Evolutionary conservation across 176 grass and related monocot genomes (phyloP), one percentile per base, ranked within the genome.

Genomic region (Eragrostis curvula): DNA sequence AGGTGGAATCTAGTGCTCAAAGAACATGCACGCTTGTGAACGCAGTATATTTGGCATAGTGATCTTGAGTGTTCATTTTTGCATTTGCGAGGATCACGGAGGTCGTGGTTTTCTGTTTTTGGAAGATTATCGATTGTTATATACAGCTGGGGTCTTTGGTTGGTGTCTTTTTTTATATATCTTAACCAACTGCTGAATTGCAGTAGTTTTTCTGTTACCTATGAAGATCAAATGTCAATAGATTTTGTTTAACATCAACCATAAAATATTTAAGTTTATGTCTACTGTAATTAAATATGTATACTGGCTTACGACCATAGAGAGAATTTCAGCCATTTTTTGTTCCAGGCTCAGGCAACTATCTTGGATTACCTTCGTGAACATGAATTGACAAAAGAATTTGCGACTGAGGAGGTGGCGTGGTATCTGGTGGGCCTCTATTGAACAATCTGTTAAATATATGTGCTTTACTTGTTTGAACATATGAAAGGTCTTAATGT

Each of bases 361-460:
- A 86, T 99, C 50, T 63, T 79, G 66, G 91, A 96, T 71, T 83
- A 96, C 80, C 84, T 96, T 66, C 88, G 83, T 49, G 83, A 83
- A 73, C 83, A 94, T 78, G 97, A 99, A 71, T 84, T 90, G 40
- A 87, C 84, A 75, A 99, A 94, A 88, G 30, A 84, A 48, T 85
- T 90, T 90, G 97, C 50, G 20, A 94, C 89, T n/a, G 87, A 90
- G 68, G 93, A 96, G 85, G 75, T 96, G 59, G 85, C 90, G 32
- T 99, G 93, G 97, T 99, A 87, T 77, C 72, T 99, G 91, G 97
- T 99, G 90, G 57, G 53, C 68, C 79, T 39, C 15, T 29, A 46
- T 43, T 76, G n/a, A 89, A 84, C 42, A 40, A 78, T 80, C n/a
- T 74, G 23, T 75, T 70, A 77, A n/a, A 67, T 5, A 75, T 9